Conservation (phyloP, 306 rosid genomes). For the Cucurbita ficifolia region DNA sequence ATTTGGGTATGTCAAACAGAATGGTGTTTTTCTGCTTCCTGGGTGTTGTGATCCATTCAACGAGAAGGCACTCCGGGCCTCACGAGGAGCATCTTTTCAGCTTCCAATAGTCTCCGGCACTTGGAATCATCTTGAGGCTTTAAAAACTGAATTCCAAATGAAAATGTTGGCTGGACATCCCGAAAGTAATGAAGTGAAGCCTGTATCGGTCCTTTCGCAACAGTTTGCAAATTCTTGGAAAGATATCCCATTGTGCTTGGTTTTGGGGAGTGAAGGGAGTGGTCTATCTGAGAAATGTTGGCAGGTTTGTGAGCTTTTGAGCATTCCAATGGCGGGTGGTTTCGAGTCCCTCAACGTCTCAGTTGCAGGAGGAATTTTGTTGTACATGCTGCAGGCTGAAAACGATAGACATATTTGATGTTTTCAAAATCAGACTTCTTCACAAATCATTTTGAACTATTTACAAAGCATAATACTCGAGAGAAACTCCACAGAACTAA, state of each 20-base stretch:
- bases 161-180: slow-evolving; percentile 81
- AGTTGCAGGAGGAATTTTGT: slow-evolving; percentile 95
- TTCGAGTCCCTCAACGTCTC: slow-evolving; percentile 92
- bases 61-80: slow-evolving; percentile 88
- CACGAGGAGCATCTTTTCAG: slow-evolving; percentile 92
- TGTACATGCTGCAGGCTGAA: slow-evolving; percentile 53
- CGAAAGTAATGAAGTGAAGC: slow-evolving; percentile 27
- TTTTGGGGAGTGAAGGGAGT: slow-evolving; percentile 87
- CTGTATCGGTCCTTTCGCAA: slow-evolving; percentile 31
- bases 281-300: slow-evolving; percentile 60
- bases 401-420: slow-evolving; percentile 1
- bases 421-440: neutral
- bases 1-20: slow-evolving; percentile 25
- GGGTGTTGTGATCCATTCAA: slow-evolving; percentile 94
- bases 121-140: slow-evolving; percentile 53
- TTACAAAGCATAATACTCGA: too few relatives aligned
- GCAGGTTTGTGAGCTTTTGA: slow-evolving; percentile 56
- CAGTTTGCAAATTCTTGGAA: slow-evolving; percentile 34
- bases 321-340: slow-evolving; percentile 82
- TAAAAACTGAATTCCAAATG: slow-evolving; percentile 37
- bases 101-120: slow-evolving; percentile 62
- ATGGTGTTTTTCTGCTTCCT: slow-evolving; percentile 76
- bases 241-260: slow-evolving; percentile 45
- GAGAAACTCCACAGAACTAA: too few relatives aligned
- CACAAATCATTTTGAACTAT: too few relatives aligned